Base-by-base conservation (phyloP, 345 rosid genomes). In the Citrus trifoliata region DNA sequence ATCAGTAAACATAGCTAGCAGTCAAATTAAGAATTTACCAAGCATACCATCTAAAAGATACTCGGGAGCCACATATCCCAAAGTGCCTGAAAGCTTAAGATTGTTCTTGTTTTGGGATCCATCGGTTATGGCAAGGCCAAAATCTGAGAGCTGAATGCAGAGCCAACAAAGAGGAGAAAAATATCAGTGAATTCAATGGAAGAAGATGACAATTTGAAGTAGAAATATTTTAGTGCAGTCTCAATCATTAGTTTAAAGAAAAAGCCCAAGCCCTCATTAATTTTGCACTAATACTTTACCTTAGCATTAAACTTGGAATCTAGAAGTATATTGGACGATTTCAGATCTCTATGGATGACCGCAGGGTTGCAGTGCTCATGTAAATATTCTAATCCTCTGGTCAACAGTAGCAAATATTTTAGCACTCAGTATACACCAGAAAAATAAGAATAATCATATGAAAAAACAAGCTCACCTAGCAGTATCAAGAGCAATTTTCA, bases 291-390 rank as follows among this genome's bases (percentile, higher is more conserved):
- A 51, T 14, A 63, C n/a, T 74, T 51, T 88, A 94, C 99, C 99
- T 96, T 96, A 33, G 99, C 99, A 73, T 91, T 93, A 89, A 90
- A 96, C 79, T 87, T 88, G 76, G 92, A 84, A 80, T 94, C 99
- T 83, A 96, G 78, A 61, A 96, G 92, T 73, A 96, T 90, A 84
- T 96, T 96, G 79, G 99, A 95, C 3, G 99, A 89, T 89, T 96
- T 96, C 87, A 96, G 91, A 90, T 96, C 99, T 81, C 99, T 91
- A 88, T 96, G 99, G 74, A 96, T 94, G 85, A 96, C 93, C 42
- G 88, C 84, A 73, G 99, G 99, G 78, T 82, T 90, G 87, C 98
- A 93, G 82, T 84, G 95, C 80, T 93, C 97, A 77, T 96, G 99
- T 74, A 96, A 83, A 90, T 96, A 93, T 75, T 96, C 99, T 81